Percentiles rank a stretch among this genome's conserved stretches.
Conservation (phyloP, 129 eudicot genomes). For the Helichrysum umbraculigerum region DNA sequence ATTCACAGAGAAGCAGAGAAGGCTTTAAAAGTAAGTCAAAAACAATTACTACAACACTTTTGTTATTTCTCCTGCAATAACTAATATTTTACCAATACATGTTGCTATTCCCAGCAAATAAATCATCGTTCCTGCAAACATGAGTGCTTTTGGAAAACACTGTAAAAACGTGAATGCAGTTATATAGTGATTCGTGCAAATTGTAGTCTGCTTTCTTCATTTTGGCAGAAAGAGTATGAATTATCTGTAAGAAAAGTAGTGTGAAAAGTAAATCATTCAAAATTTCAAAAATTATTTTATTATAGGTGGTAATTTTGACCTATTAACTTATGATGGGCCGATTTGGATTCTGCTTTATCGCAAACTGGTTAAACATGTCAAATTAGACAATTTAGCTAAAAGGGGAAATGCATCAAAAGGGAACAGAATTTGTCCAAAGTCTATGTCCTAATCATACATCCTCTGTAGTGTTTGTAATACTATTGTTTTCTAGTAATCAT, state of each 20-base stretch:
- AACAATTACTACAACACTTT: background rate
- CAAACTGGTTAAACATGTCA: background rate
- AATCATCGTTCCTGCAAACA: background rate
- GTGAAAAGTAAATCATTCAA: background rate
- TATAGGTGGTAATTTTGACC: background rate
- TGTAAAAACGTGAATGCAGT: background rate
- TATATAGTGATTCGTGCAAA: background rate
- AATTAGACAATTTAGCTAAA: background rate
- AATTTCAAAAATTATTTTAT: too few relatives aligned
- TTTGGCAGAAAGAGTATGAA: background rate
- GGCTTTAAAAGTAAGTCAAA: constrained; percentile 61
- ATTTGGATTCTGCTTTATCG: background rate
- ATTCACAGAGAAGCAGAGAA: constrained; percentile 77
- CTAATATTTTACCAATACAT: background rate
- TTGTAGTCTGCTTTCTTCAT: background rate
- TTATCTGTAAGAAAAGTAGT: background rate
- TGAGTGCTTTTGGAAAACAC: background rate
- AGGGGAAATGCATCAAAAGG: too few relatives aligned
- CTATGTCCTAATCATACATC: too few relatives aligned
- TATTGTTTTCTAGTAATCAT: background rate
- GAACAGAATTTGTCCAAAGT: too few relatives aligned
- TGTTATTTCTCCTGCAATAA: background rate
- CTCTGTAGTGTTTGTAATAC: too few relatives aligned
- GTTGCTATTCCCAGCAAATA: background rate
- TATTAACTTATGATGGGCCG: background rate